phyloP scores from a whole-genome alignment of 1,139 yeast species.

The Hyphopichia buzzinii region DNA sequence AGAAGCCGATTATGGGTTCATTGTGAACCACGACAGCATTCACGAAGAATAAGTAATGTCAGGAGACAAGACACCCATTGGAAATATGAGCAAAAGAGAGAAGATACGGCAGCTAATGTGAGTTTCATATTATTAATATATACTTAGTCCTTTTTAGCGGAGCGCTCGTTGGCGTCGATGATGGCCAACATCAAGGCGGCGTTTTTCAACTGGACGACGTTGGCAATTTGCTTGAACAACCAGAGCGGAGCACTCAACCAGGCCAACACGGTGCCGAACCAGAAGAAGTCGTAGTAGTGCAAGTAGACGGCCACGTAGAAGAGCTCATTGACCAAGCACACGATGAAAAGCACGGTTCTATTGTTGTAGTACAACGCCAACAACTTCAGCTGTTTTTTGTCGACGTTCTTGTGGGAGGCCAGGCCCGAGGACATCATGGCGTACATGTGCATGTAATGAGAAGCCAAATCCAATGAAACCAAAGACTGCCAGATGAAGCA shows the following conservation, averaged over 20 bases:
- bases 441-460: slow-evolving; percentile 98
- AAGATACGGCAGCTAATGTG: not conserved
- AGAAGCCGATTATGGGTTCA: slow-evolving; percentile 29
- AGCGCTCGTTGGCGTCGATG: slow-evolving; percentile 66
- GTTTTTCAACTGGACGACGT: slow-evolving; percentile 80
- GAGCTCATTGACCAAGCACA: slow-evolving; percentile 90
- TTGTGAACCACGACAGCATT: slow-evolving; percentile 6
- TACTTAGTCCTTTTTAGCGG: slow-evolving; percentile 16
- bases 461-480: slow-evolving; percentile 85
- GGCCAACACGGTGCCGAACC: slow-evolving; percentile 67
- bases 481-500: slow-evolving; percentile 77
- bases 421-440: slow-evolving; percentile 84
- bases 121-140: too few relatives aligned
- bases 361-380: slow-evolving; percentile 85
- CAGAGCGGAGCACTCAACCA: slow-evolving; percentile 78
- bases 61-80: not conserved
- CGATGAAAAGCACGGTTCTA: slow-evolving; percentile 75
- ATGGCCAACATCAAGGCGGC: slow-evolving; percentile 84
- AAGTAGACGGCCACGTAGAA: slow-evolving; percentile 89
- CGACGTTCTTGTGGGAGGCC: slow-evolving; percentile 80
- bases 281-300: slow-evolving; percentile 61
- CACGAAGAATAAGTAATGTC: not conserved
- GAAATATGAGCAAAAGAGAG: not conserved
- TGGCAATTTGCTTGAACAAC: slow-evolving; percentile 87
- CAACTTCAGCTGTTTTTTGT: slow-evolving; percentile 65